phyloP scores from a whole-genome alignment of 2,329 filamentous ascomycete species.

The Exophiala sp. region DNA sequence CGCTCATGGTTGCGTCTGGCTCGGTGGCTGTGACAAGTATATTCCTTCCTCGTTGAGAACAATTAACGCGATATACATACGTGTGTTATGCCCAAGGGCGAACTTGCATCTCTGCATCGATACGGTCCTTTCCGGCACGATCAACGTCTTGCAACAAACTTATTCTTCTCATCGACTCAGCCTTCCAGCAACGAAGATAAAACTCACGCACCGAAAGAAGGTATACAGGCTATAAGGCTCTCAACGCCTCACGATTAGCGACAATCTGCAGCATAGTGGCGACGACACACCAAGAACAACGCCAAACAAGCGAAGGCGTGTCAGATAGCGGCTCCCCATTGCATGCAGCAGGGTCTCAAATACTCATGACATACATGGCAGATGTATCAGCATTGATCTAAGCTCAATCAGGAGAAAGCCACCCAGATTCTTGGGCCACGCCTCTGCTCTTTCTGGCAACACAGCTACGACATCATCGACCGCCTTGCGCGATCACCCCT shows the following conservation, averaged over 20 bases:
- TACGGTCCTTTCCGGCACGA: background rate
- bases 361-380: slow-evolving; percentile 12
- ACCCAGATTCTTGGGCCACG: slow-evolving; percentile 1
- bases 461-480: background rate
- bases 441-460: slow-evolving; percentile 6
- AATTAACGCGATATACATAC: background rate
- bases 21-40: no score
- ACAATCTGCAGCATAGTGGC: slow-evolving; percentile 1
- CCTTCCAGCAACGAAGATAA: background rate
- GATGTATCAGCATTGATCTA: slow-evolving; percentile 23
- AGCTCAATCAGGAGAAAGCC: slow-evolving; percentile 24
- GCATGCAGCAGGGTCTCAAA: slow-evolving; percentile 8
- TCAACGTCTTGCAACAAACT: background rate
- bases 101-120: background rate
- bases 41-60: background rate
- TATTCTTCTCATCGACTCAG: background rate
- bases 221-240: slow-evolving; percentile 8
- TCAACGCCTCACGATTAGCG: slow-evolving; percentile 5
- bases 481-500: background rate
- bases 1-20: background rate
- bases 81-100: background rate
- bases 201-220: slow-evolving; percentile 9
- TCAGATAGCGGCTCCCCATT: slow-evolving; percentile 6
- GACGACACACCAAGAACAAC: background rate
- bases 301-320: slow-evolving; percentile 7